Conservation (phyloP, 1,284 basidiomycete genomes). For the Meripilus lineatus region DNA sequence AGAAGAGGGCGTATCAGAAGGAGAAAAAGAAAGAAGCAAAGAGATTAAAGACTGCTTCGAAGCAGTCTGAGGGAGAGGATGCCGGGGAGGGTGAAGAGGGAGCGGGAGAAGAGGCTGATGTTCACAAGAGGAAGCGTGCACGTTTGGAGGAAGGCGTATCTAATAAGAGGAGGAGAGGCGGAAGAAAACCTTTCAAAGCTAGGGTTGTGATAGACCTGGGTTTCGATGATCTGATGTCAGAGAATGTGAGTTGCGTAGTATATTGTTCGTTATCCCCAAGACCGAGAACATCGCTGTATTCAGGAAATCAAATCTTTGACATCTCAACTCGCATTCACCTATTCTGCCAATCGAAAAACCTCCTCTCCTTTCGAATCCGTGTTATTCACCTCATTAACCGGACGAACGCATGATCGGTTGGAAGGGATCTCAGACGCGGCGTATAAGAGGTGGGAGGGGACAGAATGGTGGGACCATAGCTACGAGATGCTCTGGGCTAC, state of each 20-base stretch:
- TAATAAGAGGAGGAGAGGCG: too few relatives aligned
- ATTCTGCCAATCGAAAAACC: slow-evolving; percentile 79
- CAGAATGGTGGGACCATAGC: slow-evolving; percentile 76
- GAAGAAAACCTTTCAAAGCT: slow-evolving; percentile 59
- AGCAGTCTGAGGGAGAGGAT: slow-evolving; percentile 47
- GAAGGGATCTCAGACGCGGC: slow-evolving; percentile 64
- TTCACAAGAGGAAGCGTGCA: slow-evolving; percentile 38
- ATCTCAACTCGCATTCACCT: slow-evolving; percentile 86
- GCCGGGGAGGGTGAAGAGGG: slow-evolving; percentile 34
- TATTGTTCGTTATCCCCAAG: neutral
- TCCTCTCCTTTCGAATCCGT: slow-evolving; percentile 66
- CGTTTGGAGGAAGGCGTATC: slow-evolving; percentile 28
- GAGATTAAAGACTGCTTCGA: slow-evolving; percentile 44
- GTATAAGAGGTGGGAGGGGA: slow-evolving; percentile 77
- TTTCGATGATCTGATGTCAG: slow-evolving; percentile 93
- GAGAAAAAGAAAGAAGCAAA: slow-evolving; percentile 67
- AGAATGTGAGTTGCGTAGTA: slow-evolving; percentile 64
- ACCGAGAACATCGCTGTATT: neutral
- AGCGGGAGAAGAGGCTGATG: slow-evolving; percentile 32
- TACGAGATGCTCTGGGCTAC: slow-evolving; percentile 65
- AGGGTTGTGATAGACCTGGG: slow-evolving; percentile 86
- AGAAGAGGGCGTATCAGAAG: slow-evolving; percentile 73
- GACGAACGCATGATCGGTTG: slow-evolving; percentile 63
- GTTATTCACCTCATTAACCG: slow-evolving; percentile 77
- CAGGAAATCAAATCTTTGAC: slow-evolving; percentile 88